phyloP scores from a whole-genome alignment of 768 basidiomycete genomes.

The Suillus subluteus region DNA sequence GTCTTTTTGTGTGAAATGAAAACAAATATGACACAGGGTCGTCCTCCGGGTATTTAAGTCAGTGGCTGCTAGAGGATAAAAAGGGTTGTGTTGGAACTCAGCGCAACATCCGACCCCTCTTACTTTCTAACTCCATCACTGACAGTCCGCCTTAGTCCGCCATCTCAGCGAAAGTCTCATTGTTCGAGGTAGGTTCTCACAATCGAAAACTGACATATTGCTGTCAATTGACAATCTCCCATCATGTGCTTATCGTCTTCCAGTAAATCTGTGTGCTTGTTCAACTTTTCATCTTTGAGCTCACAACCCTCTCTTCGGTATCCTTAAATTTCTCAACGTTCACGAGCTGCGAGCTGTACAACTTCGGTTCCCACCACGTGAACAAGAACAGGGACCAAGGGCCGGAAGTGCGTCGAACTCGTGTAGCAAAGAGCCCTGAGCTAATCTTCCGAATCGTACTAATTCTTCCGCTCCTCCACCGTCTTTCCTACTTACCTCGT shows the following conservation, averaged over 20 bases:
- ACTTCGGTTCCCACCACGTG: conserved; percentile 42
- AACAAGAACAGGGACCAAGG: conserved; percentile 33
- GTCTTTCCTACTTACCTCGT: conserved; percentile 15
- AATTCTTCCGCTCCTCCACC: conserved; percentile 31
- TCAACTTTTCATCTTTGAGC: conserved; percentile 16
- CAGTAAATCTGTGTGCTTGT: not conserved
- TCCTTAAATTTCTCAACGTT: conserved; percentile 15
- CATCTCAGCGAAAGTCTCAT: conserved; percentile 39
- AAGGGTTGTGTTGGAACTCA: conserved; percentile 27
- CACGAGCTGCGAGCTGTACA: conserved; percentile 22
- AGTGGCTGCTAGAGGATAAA: conserved; percentile 9
- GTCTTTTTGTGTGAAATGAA: conserved; percentile 8
- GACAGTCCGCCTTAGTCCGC: conserved; percentile 41
- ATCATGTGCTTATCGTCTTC: conserved; percentile 23
- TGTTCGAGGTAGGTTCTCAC: conserved; percentile 26
- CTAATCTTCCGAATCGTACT: conserved; percentile 35
- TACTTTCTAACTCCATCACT: conserved; percentile 27
- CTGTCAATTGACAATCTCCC: conserved; percentile 26
- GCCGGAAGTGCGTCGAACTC: conserved; percentile 40
- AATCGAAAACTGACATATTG: conserved; percentile 1
- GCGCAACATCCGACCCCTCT: conserved; percentile 25
- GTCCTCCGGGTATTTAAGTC: conserved; percentile 5
- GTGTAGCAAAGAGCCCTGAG: conserved; percentile 37
- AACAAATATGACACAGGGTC: conserved; percentile 6
- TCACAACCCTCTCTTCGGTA: conserved; percentile 21